phyloP scores from a whole-genome alignment of 1,284 basidiomycete species.

The Lentinula novae-zelandiae region DNA sequence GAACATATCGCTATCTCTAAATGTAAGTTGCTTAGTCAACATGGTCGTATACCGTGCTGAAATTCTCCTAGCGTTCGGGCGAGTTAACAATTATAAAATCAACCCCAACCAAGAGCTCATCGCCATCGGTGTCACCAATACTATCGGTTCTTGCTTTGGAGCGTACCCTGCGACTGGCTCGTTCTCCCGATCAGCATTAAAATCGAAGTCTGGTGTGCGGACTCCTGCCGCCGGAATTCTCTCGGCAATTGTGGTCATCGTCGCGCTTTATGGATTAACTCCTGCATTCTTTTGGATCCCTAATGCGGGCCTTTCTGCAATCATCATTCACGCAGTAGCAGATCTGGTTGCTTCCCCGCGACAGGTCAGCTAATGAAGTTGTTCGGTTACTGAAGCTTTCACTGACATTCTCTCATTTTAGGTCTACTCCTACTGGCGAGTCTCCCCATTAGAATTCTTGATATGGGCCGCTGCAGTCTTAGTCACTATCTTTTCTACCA shows the following conservation, averaged over 20 bases:
- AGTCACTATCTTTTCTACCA: conserved; percentile 83
- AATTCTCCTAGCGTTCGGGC: conserved; percentile 77
- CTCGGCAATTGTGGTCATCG: conserved; percentile 86
- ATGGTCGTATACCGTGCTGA: background rate
- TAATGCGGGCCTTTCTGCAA: conserved; percentile 76
- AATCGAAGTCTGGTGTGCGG: conserved; percentile 94
- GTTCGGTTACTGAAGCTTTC: background rate
- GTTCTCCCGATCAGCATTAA: conserved; percentile 95
- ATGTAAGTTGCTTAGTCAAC: conserved; percentile 43
- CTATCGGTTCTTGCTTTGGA: conserved; percentile 79
- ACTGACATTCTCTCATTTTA: conserved; percentile 12
- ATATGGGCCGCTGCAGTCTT: conserved; percentile 91
- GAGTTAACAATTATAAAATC: conserved; percentile 96
- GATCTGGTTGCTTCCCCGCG: conserved; percentile 88
- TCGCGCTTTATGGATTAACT: conserved; percentile 92
- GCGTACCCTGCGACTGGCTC: conserved; percentile 98
- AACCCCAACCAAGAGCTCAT: conserved; percentile 97
- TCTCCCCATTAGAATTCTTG: conserved; percentile 89
- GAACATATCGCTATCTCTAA: conserved; percentile 98
- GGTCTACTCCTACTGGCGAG: conserved; percentile 92
- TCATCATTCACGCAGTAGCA: conserved; percentile 95
- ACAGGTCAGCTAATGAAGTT: conserved; percentile 39
- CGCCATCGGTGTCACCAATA: conserved; percentile 96
- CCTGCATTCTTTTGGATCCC: conserved; percentile 90
- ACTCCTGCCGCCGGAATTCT: conserved; percentile 90